These are phyloP conservation scores for Kodamaea kakaduensis DNA, from an alignment of 805 yeast genomes.

Conservation along the genomic window DNA sequence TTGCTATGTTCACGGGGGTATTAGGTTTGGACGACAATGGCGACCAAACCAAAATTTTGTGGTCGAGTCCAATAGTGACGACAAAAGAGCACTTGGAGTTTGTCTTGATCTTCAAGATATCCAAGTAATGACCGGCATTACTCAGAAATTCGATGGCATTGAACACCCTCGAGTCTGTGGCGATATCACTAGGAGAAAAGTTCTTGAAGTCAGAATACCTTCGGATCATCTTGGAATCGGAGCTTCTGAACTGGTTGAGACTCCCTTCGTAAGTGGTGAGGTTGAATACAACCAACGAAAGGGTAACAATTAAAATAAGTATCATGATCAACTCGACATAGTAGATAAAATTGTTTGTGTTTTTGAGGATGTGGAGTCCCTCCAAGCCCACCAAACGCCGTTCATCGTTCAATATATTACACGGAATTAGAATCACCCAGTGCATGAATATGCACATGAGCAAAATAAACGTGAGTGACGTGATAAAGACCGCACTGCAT, in stretches of 20 bases:
- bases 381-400: constrained; percentile 10
- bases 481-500: constrained; percentile 20
- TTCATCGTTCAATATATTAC: constrained; percentile 13
- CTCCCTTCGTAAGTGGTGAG: constrained; percentile 14
- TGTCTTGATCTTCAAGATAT: constrained; percentile 57
- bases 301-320: constrained; percentile 48
- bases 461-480: constrained; percentile 15
- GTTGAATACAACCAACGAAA: constrained; percentile 41
- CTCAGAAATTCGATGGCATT: constrained; percentile 26
- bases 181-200: constrained; percentile 7
- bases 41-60: constrained; percentile 68
- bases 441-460: constrained; percentile 16
- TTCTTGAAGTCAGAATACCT: constrained; percentile 3
- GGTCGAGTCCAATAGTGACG: constrained; percentile 71
- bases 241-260: constrained; percentile 10
- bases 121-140: constrained; percentile 53
- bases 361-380: constrained; percentile 11
- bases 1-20: constrained; percentile 24
- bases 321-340: constrained; percentile 54
- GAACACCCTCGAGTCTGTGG: constrained; percentile 18
- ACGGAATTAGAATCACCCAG: constrained; percentile 21
- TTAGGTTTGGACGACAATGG: constrained; percentile 39
- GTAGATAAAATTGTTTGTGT: constrained; percentile 46
- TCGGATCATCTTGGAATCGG: constrained; percentile 3
- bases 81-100: constrained; percentile 59